Evolutionary conservation across 306 rosid genomes (phyloP).

Genomic region (Ormosia semicastrata): DNA sequence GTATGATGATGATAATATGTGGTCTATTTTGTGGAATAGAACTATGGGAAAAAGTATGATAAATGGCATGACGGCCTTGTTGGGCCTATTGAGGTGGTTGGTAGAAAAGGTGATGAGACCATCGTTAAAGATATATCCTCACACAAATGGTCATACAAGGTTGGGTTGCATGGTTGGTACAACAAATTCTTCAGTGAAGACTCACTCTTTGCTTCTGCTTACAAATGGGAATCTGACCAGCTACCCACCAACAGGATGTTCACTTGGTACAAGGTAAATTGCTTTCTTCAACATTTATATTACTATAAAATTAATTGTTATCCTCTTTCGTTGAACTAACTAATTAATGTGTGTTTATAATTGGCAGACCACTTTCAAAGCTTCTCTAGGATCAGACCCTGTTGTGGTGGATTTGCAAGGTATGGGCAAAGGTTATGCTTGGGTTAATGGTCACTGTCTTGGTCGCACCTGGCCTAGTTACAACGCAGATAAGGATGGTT

Average conservation of each 20-base stretch:
- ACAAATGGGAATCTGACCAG: slow-evolving; percentile 30
- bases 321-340: not conserved
- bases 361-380: slow-evolving; percentile 47
- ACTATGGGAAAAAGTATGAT: slow-evolving; percentile 47
- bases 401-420: slow-evolving; percentile 46
- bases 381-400: slow-evolving; percentile 49
- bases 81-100: slow-evolving; percentile 40
- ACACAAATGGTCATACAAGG: slow-evolving; percentile 49
- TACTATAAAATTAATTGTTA: not conserved
- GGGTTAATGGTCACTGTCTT: slow-evolving; percentile 51
- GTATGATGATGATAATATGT: not conserved
- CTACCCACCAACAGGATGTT: slow-evolving; percentile 38
- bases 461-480: slow-evolving; percentile 55
- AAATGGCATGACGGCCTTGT: slow-evolving; percentile 34
- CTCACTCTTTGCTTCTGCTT: not conserved
- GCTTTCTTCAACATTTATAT: not conserved
- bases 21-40: slow-evolving; percentile 8
- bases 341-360: not conserved
- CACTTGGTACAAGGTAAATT: slow-evolving; percentile 61
- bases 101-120: slow-evolving; percentile 43
- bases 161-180: slow-evolving; percentile 48
- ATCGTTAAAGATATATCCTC: slow-evolving; percentile 40
- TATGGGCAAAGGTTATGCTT: slow-evolving; percentile 49
- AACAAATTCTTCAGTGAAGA: slow-evolving; percentile 15
- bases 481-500: slow-evolving; percentile 35